phyloP scores from a whole-genome alignment of 306 rosid species.

The Lablab purpureus region DNA sequence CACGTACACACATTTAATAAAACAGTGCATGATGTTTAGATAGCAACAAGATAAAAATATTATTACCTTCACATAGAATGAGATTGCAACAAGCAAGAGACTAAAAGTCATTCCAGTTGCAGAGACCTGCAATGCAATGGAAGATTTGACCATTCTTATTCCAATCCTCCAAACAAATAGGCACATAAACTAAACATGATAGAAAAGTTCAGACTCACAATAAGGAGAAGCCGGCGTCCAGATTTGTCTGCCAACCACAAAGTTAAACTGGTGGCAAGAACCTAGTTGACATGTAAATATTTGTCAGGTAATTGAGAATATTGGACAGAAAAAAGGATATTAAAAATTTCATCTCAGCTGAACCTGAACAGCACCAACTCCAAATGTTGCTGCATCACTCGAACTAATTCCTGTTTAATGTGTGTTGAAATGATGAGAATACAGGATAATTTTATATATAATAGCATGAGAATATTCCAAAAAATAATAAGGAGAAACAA shows the following conservation, averaged over 20 bases:
- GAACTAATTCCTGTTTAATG: constrained; percentile 72
- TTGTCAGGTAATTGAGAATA: constrained; percentile 45
- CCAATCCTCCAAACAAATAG: constrained; percentile 33
- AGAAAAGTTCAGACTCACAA: constrained; percentile 64
- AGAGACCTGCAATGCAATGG: constrained; percentile 74
- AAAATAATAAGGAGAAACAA: constrained; percentile 26
- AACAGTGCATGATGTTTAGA: constrained; percentile 1
- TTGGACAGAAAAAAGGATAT: background rate
- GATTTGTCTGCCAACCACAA: constrained; percentile 89
- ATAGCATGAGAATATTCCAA: constrained; percentile 6
- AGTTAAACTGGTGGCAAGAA: constrained; percentile 79
- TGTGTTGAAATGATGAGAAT: constrained; percentile 36
- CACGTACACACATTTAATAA: background rate
- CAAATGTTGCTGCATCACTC: constrained; percentile 77
- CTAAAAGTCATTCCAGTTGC: constrained; percentile 77
- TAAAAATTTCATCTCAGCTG: constrained; percentile 51
- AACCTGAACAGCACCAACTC: constrained; percentile 97
- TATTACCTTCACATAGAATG: constrained; percentile 82
- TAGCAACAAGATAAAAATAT: constrained; percentile 16
- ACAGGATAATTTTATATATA: constrained; percentile 18
- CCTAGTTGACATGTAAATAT: constrained; percentile 59
- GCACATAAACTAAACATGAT: constrained; percentile 33
- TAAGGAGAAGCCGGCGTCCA: constrained; percentile 90
- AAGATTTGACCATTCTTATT: constrained; percentile 34
- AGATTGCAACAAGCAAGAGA: constrained; percentile 74